These are phyloP conservation scores for Forsythia viridissima DNA, from an alignment of 257 asterid genomes.

Conservation along the genomic window DNA sequence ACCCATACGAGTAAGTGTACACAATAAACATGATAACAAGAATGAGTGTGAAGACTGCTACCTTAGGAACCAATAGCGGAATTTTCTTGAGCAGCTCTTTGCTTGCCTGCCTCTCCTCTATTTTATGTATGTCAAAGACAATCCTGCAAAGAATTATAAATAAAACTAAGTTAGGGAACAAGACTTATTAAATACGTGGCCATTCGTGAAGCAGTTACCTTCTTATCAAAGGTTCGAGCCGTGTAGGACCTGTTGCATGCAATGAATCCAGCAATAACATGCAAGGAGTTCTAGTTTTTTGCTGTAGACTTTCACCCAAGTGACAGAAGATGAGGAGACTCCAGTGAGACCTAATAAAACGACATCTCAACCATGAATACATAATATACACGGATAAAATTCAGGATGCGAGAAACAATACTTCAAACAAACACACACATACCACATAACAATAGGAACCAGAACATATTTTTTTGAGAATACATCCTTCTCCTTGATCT, in stretches of 20 bases:
- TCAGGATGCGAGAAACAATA: not conserved
- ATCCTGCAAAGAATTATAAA: constrained; percentile 39
- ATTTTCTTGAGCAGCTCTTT: constrained; percentile 37
- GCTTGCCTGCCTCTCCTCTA: constrained; percentile 38
- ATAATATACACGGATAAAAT: not conserved
- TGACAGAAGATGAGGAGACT: constrained; percentile 72
- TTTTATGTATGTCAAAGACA: constrained; percentile 41
- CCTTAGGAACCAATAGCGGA: constrained; percentile 64
- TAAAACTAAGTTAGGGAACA: not conserved
- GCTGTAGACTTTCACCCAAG: constrained; percentile 43
- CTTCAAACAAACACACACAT: constrained; percentile 26
- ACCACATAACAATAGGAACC: constrained; percentile 73
- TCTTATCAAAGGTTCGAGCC: constrained; percentile 58
- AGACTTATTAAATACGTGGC: not conserved
- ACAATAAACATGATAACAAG: not conserved
- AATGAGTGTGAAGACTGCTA: constrained; percentile 14
- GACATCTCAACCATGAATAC: not conserved
- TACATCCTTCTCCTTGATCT: constrained; percentile 51
- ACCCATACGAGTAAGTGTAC: not conserved
- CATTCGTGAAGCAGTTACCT: constrained; percentile 30
- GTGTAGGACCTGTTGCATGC: constrained; percentile 37
- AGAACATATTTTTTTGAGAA: constrained; percentile 58
- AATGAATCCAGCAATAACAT: constrained; percentile 71
- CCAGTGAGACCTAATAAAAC: constrained; percentile 65
- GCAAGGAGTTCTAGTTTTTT: constrained; percentile 47